Percentiles rank a stretch among this genome's conserved stretches.
These are phyloP conservation scores for Zygnema cylindricum DNA, from an alignment of 139 green algal genomes.

Conservation along the genomic window DNA sequence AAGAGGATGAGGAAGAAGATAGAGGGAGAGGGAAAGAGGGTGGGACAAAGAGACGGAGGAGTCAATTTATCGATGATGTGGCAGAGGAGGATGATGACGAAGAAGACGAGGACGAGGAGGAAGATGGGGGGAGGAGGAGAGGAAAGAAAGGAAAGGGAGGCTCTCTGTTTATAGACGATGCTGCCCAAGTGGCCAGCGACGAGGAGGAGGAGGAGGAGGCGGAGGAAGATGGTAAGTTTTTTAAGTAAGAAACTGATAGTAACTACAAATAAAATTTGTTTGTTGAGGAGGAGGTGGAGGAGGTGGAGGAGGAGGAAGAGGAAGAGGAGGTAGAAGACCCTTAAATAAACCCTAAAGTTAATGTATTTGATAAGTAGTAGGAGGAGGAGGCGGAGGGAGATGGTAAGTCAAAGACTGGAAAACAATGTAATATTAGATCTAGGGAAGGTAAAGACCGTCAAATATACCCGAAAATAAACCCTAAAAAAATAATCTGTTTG, in stretches of 20 bases:
- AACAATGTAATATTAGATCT: neutral
- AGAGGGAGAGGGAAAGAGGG: neutral
- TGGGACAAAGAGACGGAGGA: neutral
- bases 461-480: too few species aligned
- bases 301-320: too few species aligned
- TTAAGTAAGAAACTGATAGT: too few species aligned
- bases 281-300: too few species aligned
- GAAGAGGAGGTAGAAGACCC: slow-evolving; percentile 29
- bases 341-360: slow-evolving; percentile 16
- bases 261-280: too few species aligned
- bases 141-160: slow-evolving; percentile 32
- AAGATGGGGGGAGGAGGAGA: slow-evolving; percentile 12
- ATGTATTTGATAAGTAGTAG: neutral
- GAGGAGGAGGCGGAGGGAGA: too few species aligned
- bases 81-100: slow-evolving; percentile 62
- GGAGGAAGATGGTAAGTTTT: slow-evolving; percentile 57
- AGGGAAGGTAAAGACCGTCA: neutral
- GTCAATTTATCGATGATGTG: slow-evolving; percentile 29
- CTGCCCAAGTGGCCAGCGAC: slow-evolving; percentile 56
- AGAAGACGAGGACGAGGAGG: slow-evolving; percentile 58
- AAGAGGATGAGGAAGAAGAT: slow-evolving; percentile 29
- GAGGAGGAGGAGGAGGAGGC: slow-evolving; percentile 64
- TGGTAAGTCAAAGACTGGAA: neutral
- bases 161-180: slow-evolving; percentile 55
- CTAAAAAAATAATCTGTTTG: too few species aligned